Evolutionary conservation across 2,329 filamentous ascomycete species (phyloP).

Genomic region (Alternaria brassicicola): DNA sequence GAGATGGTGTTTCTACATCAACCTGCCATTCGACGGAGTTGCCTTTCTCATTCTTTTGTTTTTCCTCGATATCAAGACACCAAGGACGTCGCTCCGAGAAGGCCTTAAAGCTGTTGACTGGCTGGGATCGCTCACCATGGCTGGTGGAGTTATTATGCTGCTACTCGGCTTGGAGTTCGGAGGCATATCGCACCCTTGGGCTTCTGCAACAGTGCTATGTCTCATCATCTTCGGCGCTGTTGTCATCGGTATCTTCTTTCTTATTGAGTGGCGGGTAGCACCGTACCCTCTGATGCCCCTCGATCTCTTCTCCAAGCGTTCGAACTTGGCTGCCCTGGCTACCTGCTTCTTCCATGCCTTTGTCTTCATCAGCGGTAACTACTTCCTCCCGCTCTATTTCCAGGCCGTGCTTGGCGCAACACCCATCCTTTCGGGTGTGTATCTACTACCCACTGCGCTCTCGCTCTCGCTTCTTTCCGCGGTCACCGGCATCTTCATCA

Average conservation of each 20-base stretch:
- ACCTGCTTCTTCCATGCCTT: constrained; percentile 76
- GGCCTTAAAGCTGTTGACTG: constrained; percentile 71
- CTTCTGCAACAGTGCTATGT: constrained; percentile 75
- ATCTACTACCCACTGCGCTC: constrained; percentile 73
- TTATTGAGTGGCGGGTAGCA: constrained; percentile 76
- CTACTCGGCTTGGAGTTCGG: constrained; percentile 86
- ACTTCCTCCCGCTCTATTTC: constrained; percentile 86
- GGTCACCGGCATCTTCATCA: constrained; percentile 59
- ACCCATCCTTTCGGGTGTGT: constrained; percentile 75
- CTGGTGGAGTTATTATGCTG: constrained; percentile 83
- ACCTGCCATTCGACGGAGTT: constrained; percentile 66
- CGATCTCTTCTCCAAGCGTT: constrained; percentile 68
- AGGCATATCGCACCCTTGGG: constrained; percentile 75
- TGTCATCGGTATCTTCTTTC: constrained; percentile 68
- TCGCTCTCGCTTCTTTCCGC: constrained; percentile 69
- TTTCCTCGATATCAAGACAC: constrained; percentile 70
- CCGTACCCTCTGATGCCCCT: constrained; percentile 80
- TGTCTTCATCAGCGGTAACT: constrained; percentile 77
- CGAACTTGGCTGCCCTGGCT: constrained; percentile 69
- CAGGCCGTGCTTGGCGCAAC: constrained; percentile 73
- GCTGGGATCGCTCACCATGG: constrained; percentile 68
- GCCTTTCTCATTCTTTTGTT: constrained; percentile 64
- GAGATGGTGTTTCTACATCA: constrained; percentile 67
- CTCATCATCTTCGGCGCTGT: constrained; percentile 75
- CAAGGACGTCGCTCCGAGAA: constrained; percentile 65